Base-by-base conservation (phyloP, 805 yeast species). In the Jamesozyma rosinii region DNA sequence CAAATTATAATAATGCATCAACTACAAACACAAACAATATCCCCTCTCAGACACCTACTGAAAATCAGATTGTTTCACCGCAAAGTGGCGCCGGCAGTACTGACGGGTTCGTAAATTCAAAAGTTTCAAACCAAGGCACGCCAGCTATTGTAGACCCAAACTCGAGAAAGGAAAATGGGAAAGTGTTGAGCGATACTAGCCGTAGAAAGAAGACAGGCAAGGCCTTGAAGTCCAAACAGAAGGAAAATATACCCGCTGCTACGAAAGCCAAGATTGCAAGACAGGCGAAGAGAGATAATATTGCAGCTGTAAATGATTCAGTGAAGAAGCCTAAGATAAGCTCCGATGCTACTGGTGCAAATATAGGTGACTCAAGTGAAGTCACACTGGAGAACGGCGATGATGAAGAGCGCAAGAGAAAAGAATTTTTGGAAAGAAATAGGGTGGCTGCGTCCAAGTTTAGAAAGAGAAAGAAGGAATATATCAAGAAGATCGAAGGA, bases 371-470 rank as follows among this genome's bases (percentile, higher is more conserved):
- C 15, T 5, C 5, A 1, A 20, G 3, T 15, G 22, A 13, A 9
- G 5, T n/a, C 2, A 15, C 43, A 6, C 33, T 24, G 4, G 43
- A 76, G 70, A 15, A 75, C 75, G 44, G 84, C 65, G 62, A 84
- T 68, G 95, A 85, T 64, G 75, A 81, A 65, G 87, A 84, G 57
- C 57, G 55, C n/a, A 61, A 54, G 37, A 75, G 89, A 49, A 78
- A 72, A 59, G 81, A 70, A 57, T 90, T 77, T 55, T 64, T 92
- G 50, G 98, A 92, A 59, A 72, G 97, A 49, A 92, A 92, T 63
- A 73, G 98, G 45, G 77, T 92, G 9, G 98, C 98, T 0, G 98
- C 98, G 0, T 79, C 92, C 20, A 89, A 88, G 59, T 92, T 97
- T 69, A 76, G 98, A 46, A 95, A 85, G 64, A 76, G 97, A 44